Base-by-base conservation (phyloP, 2,329 filamentous ascomycete species). In the Scedosporium dehoogii region DNA sequence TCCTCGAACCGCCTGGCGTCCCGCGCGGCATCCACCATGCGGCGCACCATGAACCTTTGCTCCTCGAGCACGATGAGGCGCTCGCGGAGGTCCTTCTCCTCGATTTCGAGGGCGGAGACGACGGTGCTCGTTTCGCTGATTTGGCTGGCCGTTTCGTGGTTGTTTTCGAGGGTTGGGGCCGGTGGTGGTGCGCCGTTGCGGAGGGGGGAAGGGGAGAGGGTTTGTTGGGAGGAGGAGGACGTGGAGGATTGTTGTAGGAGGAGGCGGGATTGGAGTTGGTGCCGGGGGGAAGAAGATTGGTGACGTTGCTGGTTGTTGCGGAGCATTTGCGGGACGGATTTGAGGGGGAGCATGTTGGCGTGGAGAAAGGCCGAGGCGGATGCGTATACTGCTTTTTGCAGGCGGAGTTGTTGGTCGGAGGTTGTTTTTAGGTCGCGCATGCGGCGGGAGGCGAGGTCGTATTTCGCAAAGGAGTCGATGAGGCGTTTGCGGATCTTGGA, bases 401-500 rank as follows among this genome's bases (percentile, higher is more conserved):
- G 78, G 56, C 83, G 83, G 63, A 85, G 76, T 70, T 96, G 92
- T 0, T 89, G 86, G 0, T 85, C 80, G 58, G 85, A 92, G 4
- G 85, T 77, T 0, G 89, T 89, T 16, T 86, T 87, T 58, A 96
- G 76, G 69, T 96, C 90, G 33, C 92, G 85, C 63, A 97, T 85
- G 3, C 92, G 84, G 66, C 89, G 86, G 3, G 92, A 91, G 0
- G 91, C 91, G 3, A 85, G 78, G 68, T 96, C 90, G 72, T 96
- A 96, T 69, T 96, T 92, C 10, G 86, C 83, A 69, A 97, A 96
- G 7, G 91, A 89, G 69, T 96, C 92, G 63, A 91, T 92, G 1
- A 97, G 80, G 23, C 92, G 84, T 72, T 91, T 96, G n/a, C 92
- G 88, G 10, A 96, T 89, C 74, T 94, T 96, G 55, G 88, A 87